Percentiles rank a stretch among this genome's conserved stretches.
These are phyloP conservation scores for Alternaria atra DNA, from an alignment of 2,329 filamentous ascomycete genomes.

Conservation along the genomic window DNA sequence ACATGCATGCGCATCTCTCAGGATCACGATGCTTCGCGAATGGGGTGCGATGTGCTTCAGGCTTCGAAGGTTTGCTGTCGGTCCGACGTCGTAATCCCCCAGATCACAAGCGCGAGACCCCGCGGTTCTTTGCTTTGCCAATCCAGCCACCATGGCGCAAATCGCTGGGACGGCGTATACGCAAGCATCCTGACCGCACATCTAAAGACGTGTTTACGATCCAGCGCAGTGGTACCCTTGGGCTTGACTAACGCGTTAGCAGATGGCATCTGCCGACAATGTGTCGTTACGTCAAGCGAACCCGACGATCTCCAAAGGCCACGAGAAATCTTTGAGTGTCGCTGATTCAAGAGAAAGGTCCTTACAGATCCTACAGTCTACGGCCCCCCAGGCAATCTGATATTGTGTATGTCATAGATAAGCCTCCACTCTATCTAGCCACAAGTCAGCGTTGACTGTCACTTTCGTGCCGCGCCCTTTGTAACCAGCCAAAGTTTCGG, in stretches of 20 bases:
- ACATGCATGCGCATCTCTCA: constrained; percentile 1
- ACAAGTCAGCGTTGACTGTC: background rate
- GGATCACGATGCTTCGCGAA: constrained; percentile 1
- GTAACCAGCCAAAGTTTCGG: constrained; percentile 2
- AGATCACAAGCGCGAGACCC: background rate
- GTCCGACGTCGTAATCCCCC: background rate
- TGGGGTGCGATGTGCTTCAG: background rate
- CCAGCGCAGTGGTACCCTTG: background rate
- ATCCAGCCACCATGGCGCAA: background rate
- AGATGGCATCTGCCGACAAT: background rate
- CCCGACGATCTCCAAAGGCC: background rate
- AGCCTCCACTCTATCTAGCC: background rate
- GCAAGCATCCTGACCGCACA: constrained; percentile 1
- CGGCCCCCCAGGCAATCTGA: background rate
- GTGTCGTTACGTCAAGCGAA: background rate
- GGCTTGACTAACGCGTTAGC: background rate
- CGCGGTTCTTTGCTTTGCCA: background rate
- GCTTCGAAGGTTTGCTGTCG: background rate
- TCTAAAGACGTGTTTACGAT: background rate
- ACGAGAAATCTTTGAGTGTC: background rate
- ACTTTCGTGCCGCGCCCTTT: background rate
- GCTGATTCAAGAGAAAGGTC: background rate
- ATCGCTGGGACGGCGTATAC: background rate
- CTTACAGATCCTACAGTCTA: background rate
- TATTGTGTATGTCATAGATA: background rate